Conservation (phyloP, 441 rosid species). For the Daphne laureola region DNA sequence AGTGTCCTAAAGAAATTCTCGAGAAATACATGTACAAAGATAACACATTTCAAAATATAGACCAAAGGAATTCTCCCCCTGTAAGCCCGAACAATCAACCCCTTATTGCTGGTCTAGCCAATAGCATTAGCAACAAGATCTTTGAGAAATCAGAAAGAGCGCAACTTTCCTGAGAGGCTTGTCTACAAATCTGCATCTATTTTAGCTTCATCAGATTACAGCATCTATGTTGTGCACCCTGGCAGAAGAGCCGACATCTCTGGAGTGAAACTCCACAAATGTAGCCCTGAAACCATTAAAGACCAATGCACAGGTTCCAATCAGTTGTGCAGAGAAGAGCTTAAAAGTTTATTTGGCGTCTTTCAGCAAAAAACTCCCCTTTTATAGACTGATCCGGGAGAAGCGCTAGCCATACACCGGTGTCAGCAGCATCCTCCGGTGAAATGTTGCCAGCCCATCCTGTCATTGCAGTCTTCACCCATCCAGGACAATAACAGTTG, state of each 20-base stretch:
- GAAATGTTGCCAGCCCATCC: slow-evolving; percentile 77
- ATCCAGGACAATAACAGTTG: slow-evolving; percentile 91
- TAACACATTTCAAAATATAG: no score
- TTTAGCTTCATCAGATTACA: no score
- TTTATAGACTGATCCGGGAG: slow-evolving; percentile 55
- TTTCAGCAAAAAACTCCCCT: slow-evolving; percentile 88
- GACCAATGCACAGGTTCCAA: not conserved
- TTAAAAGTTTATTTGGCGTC: slow-evolving; percentile 80
- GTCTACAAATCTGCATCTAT: no score
- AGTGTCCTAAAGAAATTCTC: no score
- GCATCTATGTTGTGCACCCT: no score
- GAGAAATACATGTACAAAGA: no score
- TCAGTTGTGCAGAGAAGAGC: slow-evolving; percentile 3
- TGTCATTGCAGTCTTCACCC: slow-evolving; percentile 94
- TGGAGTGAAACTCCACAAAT: not conserved
- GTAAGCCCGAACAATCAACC: no score
- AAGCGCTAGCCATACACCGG: slow-evolving; percentile 87
- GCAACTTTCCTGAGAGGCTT: no score
- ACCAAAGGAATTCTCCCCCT: no score
- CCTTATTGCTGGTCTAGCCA: no score
- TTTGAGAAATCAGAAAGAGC: no score
- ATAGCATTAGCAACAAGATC: no score
- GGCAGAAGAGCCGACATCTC: not conserved
- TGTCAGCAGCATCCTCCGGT: slow-evolving; percentile 77
- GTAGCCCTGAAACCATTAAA: not conserved